Conservation (phyloP, 2,329 filamentous ascomycete genomes). For the Fusarium concolor region DNA sequence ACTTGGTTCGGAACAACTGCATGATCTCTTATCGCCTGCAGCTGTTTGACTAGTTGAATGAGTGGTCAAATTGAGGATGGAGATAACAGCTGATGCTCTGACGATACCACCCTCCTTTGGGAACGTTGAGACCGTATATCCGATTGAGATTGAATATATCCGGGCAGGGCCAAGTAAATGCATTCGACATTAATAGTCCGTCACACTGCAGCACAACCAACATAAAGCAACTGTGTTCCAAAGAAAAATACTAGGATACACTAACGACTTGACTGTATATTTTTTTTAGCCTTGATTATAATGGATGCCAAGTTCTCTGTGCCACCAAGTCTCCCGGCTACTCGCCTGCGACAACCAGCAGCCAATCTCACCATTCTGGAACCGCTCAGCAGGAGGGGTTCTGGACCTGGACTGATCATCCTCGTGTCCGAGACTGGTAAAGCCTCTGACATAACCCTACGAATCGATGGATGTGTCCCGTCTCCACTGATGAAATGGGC, state of each 20-base stretch:
- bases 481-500: slow-evolving; percentile 74
- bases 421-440: slow-evolving; percentile 31
- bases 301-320: neutral
- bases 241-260: neutral
- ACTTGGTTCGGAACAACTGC: neutral
- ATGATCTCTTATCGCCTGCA: too few species aligned
- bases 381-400: neutral
- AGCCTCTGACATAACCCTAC: slow-evolving; percentile 34
- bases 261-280: neutral
- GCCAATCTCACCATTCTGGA: neutral
- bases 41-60: neutral
- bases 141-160: neutral
- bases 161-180: neutral
- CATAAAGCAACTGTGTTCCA: neutral
- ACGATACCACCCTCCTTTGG: neutral
- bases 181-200: neutral
- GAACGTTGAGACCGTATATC: neutral
- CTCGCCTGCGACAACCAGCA: neutral
- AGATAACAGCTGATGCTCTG: neutral
- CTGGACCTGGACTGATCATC: slow-evolving; percentile 53
- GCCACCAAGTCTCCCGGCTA: neutral
- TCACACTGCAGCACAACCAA: neutral
- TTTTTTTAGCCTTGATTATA: fast-evolving
- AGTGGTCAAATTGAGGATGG: neutral
- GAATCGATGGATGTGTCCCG: slow-evolving; percentile 55